These are phyloP conservation scores for Drechslerella dactyloides DNA, from an alignment of 2,329 filamentous ascomycete species.

Conservation along the genomic window DNA sequence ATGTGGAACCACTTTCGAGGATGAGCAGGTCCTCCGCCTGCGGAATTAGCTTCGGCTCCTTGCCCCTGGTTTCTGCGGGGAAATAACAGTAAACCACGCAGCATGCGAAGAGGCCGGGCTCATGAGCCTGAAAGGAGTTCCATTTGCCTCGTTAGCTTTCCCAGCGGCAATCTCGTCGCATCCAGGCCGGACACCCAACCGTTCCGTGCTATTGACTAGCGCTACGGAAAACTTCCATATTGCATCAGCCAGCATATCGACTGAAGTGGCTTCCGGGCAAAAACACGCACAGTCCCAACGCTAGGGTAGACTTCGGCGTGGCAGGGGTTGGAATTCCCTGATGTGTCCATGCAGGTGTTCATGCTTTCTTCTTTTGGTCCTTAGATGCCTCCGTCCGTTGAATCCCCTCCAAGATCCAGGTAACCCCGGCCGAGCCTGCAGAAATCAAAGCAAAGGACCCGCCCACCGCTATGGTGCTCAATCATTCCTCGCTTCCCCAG, in stretches of 20 bases:
- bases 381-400: slow-evolving; percentile 24
- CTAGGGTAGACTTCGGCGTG: slow-evolving; percentile 23
- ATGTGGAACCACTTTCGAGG: slow-evolving; percentile 35
- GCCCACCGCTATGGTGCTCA: slow-evolving; percentile 43
- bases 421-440: slow-evolving; percentile 21
- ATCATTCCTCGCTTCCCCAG: slow-evolving; percentile 49
- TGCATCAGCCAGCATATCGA: slow-evolving; percentile 49
- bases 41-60: slow-evolving; percentile 45
- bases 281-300: slow-evolving; percentile 35
- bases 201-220: slow-evolving; percentile 28
- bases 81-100: slow-evolving; percentile 51
- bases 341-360: slow-evolving; percentile 13
- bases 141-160: slow-evolving; percentile 38
- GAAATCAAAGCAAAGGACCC: slow-evolving; percentile 38
- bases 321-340: slow-evolving; percentile 29
- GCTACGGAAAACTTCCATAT: too few species aligned
- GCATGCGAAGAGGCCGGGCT: slow-evolving; percentile 14
- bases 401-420: background rate
- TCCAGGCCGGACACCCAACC: background rate
- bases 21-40: slow-evolving; percentile 25
- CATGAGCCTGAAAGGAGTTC: slow-evolving; percentile 34
- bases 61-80: slow-evolving; percentile 49
- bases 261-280: slow-evolving; percentile 43
- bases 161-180: slow-evolving; percentile 23
- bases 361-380: slow-evolving; percentile 36